Percentiles rank a stretch among this genome's conserved stretches.
These are phyloP conservation scores for Tulasnella calospora DNA, from an alignment of 768 basidiomycete genomes.

Conservation along the genomic window DNA sequence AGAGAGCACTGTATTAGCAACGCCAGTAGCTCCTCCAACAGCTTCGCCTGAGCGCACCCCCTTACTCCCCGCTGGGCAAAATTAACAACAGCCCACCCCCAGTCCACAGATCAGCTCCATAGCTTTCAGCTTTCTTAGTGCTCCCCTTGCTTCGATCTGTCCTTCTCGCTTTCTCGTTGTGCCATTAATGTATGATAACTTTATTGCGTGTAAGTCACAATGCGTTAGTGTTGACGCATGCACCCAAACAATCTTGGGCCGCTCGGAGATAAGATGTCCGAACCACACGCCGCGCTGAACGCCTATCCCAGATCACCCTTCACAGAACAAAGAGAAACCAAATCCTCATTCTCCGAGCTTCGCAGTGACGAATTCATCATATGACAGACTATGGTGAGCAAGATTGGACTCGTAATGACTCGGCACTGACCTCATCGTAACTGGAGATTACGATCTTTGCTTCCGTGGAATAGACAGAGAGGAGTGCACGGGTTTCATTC, in stretches of 20 bases:
- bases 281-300: background rate
- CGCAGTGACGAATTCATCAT: background rate
- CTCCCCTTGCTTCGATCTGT: background rate
- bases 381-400: background rate
- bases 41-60: background rate
- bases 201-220: background rate
- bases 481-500: slow-evolving; percentile 1
- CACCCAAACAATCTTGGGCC: too few relatives aligned
- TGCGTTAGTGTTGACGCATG: background rate
- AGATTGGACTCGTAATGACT: background rate
- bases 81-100: background rate
- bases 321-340: background rate
- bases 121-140: background rate
- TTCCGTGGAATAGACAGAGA: background rate
- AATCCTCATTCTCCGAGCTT: background rate
- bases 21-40: background rate
- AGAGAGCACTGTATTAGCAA: background rate
- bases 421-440: background rate
- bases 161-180: background rate
- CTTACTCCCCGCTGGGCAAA: background rate
- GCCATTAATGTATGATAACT: background rate
- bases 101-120: background rate
- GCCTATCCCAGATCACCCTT: background rate
- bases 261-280: background rate
- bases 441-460: background rate